Base-by-base conservation (phyloP, 352 stramenopile genomes). In the Pilasporangium apinafurcum region DNA sequence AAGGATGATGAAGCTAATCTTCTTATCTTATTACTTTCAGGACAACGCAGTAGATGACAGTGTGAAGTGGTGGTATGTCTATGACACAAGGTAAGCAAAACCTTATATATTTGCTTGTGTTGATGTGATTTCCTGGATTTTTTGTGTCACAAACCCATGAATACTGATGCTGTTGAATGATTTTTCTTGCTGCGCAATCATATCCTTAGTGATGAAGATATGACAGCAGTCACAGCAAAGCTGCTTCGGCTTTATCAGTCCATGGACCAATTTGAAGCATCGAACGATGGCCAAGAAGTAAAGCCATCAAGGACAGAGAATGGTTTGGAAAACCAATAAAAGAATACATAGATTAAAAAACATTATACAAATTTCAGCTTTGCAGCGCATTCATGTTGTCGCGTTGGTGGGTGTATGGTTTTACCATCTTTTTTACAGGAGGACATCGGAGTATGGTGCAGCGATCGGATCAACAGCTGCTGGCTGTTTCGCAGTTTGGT, bases 11-110 rank as follows among this genome's bases (percentile, higher is more conserved):
- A n/a, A n/a, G n/a, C n/a, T n/a, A n/a, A 7, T 39, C 34, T 37
- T 17, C 29, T 21, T 47, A 18, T 2, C 28, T 14, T 30, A 13
- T n/a, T 27, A 37, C 9, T 6, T 18, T n/a, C 20, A 2, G 8
- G 28, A 30, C 12, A 21, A 17, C 1, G 18, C 13, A 3, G 27
- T 14, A 12, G 16, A 17, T 13, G 7, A 18, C 9, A 30, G 36
- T 9, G 35, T 25, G 20, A 80, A 75, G 41, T 80, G 68, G 68
- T 80, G 68, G 68, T 77, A 75, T 22, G 44, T 37, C 10, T 74
- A 62, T 53, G 65, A 77, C 44, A 63, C 64, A 4, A 77, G 64
- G 67, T 80, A 42, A 18, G 32, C 29, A 17, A 13, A n/a, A 14
- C 20, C 37, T 3, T 39, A n/a, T n/a, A n/a, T 1, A 6, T 3